Base-by-base conservation (phyloP, 2,329 filamentous ascomycete species). In the Graphium sp. region DNA sequence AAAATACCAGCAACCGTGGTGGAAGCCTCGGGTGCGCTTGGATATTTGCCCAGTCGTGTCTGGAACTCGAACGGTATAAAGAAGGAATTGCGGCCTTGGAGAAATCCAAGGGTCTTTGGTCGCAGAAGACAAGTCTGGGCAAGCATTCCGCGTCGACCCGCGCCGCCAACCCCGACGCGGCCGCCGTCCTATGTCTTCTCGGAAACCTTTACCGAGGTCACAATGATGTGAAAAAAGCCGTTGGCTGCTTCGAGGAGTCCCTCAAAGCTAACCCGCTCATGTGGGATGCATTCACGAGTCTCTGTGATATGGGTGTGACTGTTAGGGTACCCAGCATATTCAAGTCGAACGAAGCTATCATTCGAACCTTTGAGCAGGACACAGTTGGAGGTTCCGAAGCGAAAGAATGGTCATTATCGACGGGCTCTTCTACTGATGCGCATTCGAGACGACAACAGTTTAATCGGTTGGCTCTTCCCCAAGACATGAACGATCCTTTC, bases 231-330 rank as follows among this genome's bases (percentile, higher is more conserved):
- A 78, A 78, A 40, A 84, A 81, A 50, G 85, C 89, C 6, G 73
- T 87, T 11, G 69, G 79, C 38, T 83, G 72, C 48, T 95, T 89
- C 46, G 83, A 92, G 39, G 83, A 91, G 34, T 73, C 85, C 5
- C 57, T 98, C 41, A 91, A 85, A 52, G 51, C 74, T 31, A 98
- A 95, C 44, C 85, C 89, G 2, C 87, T 95, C 51, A 89, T 93
- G 69, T 98, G 89, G 89, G 89, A 98, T 58, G 85, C 87, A 1
- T 95, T 95, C 43, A 74, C 76, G 14, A 77, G 72, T 11, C 64
- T 98, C 6, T 93, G 85, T 47, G 84, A 94, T 45, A 81, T 70
- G 74, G 81, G 82, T 4, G 76, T 83, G 24, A 74, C 74, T 38
- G 65, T 95, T 31, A 74, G 80, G 32, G 73, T 89, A 7, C 67